Evolutionary conservation across 2,329 filamentous ascomycete genomes (phyloP), one percentile per base, ranked within the genome.

Genomic region (Apiospora hydei): DNA sequence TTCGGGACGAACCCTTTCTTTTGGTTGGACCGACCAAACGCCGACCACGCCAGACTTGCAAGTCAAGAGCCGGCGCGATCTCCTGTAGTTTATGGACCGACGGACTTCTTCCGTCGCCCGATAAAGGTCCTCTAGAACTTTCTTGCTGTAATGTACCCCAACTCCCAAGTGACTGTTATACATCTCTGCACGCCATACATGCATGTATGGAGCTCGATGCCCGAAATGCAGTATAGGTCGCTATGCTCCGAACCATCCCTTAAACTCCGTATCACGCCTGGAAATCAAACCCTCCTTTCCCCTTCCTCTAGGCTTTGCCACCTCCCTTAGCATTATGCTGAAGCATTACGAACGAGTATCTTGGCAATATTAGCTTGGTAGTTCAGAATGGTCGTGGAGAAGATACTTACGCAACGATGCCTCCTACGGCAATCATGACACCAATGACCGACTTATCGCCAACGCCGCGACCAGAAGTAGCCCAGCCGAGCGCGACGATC

Each of bases 401-500:
- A n/a, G 13, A 21, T 26, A 84, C 87, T 81, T 82, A 91, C 87
- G 83, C 81, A 69, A 90, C 84, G 69, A 91, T 90, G 61, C 88
- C 89, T 38, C 84, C 85, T 69, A 91, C 82, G 7, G 89, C 89
- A 73, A 89, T 78, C 7, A 89, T 79, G 46, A 90, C 86, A 34
- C 89, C 89, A 61, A 88, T 74, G 30, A 90, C 79, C 6, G 87
- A 87, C 78, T 85, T 88, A 77, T 90, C 88, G 18, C 85, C 85
- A 41, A 89, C 85, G 13, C 85, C 84, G n/a, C 88, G 82, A 11
- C 88, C 87, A 14, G 86, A 89, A 0, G 83, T 84, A 71, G 84
- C 82, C 90, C 90, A 92, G 43, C 90, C 90, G 5, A 92, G 80
- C 24, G 86, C 86, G n/a, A 92, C 89, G 74, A 92, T 91, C 6